Evolutionary conservation across 2,329 filamentous ascomycete species (phyloP), one percentile per base, ranked within the genome.

Genomic region (Laburnicola sp.): DNA sequence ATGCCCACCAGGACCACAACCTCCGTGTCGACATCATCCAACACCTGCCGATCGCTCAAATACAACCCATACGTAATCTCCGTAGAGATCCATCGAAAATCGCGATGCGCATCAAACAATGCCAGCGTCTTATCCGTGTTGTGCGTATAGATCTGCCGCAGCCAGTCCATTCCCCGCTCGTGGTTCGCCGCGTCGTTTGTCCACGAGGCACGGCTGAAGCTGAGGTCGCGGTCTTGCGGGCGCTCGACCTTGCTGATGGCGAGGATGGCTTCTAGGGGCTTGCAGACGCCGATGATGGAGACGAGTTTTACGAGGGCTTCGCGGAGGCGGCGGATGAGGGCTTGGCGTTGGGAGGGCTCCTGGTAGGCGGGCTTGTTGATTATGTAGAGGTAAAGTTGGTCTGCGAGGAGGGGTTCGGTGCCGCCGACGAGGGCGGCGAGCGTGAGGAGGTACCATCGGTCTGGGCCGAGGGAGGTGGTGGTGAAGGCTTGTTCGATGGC

Each of bases 261-360:
- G 3, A 83, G 69, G 34, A 84, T 77, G 2, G 80, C 77, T 57
- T 84, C 81, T 10, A 85, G 69, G 5, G 82, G 81, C 57, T 83
- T 84, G 65, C 80, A 82, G 0, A 85, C 80, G 1, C 83, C 83
- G 21, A 84, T 76, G 2, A 85, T 70, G 2, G 45, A 25, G 9
- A 82, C 73, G 16, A 74, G 67, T 67, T 86, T 85, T 48, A 86
- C 62, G 22, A 86, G 71, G 0, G 76, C 77, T 66, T 86, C 83
- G 31, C 83, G 78, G 3, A 82, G 53, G 4, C 78, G 71, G 2
- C 75, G 74, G 22, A 82, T 65, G 2, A 82, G 72, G 0, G 60
- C 59, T 55, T 80, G 65, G 3, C 80, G 73, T 6, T 72, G 62
- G 0, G 65, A 65, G 0, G 75, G 54, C 0, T 73, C 75, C 1